Conservation (phyloP, 148 eudicot genomes). For the Suaeda aralocaspica region DNA sequence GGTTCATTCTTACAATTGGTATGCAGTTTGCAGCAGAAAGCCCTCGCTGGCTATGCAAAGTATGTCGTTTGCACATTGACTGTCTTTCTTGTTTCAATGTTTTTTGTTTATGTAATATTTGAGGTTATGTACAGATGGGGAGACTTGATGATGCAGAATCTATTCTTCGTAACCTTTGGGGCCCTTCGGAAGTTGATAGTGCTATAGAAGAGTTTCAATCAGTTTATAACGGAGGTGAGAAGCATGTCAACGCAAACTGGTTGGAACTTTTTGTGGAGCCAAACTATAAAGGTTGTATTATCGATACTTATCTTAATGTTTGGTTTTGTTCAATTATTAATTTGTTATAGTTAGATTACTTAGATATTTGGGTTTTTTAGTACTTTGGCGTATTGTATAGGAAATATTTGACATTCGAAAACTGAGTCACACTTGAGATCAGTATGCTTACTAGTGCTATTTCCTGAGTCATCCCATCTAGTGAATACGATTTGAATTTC, state of each 20-base stretch:
- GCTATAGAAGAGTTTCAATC: conserved; percentile 65
- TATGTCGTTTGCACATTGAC: conserved; percentile 25
- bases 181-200: conserved; percentile 58
- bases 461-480: not conserved
- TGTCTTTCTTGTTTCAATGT: not conserved
- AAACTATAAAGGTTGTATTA: conserved; percentile 65
- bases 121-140: conserved; percentile 44
- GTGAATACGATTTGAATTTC: not conserved
- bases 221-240: conserved; percentile 41
- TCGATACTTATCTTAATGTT: conserved; percentile 3
- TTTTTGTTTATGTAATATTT: not conserved
- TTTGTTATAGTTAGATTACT: not conserved
- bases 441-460: not conserved
- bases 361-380: not conserved
- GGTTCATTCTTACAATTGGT: conserved; percentile 54
- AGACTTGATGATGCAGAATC: conserved; percentile 55
- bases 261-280: conserved; percentile 69
- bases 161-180: conserved; percentile 57
- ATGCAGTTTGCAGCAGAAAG: conserved; percentile 84
- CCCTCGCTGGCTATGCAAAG: conserved; percentile 85
- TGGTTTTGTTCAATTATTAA: too few species aligned
- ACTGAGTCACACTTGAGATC: not conserved
- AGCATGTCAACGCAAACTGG: conserved; percentile 55
- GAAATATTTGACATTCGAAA: not conserved
- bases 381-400: too few species aligned